Evolutionary conservation across 169 alveolate genomes (phyloP), one percentile per base, ranked within the genome.

Genomic region (Cryptosporidium sp.): DNA sequence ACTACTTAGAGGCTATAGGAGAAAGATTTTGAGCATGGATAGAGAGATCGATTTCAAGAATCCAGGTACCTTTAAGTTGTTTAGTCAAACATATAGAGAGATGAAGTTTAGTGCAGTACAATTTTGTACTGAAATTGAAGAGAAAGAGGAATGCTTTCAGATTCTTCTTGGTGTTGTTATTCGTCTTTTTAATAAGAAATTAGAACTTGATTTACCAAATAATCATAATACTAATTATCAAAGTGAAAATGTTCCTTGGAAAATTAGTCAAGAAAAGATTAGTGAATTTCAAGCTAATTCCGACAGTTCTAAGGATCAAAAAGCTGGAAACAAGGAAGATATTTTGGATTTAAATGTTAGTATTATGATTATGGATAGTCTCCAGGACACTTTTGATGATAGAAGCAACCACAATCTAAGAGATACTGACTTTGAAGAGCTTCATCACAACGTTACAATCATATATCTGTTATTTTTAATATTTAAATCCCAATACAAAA

Each of bases 101-200:
- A 62, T 45, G 33, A 29, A 48, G 5, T 80, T 80, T 39, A 80
- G 89, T 80, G 52, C 56, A 23, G 56, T 80, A 7, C 75, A 33
- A 39, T 80, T 80, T 48, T 62, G 75, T 65, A 62, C 89, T 0
- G 89, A 80, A 21, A 16, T 80, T 21, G 89, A 80, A n/a, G 80
- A 80, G 14, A 60, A 21, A 14, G 45, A 61, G 2, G 89, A 80
- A 23, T 80, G 75, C 26, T 80, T 80, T 80, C 80, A 80, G 35
- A 80, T 80, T n/a, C 31, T 80, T 1, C 23, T 80, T 29, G 89
- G 89, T 16, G 80, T 80, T 10, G 23, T 33, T 33, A 61, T 80
- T 12, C 37, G 48, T 18, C 42, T 80, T 21, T 67, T 80, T 33
- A 62, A 80, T 42, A 58, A 29, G 18, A 35, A 42, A n/a, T 6